These are phyloP conservation scores for Dendrobium officinale DNA, from an alignment of 106 monocot species.

Conservation along the genomic window DNA sequence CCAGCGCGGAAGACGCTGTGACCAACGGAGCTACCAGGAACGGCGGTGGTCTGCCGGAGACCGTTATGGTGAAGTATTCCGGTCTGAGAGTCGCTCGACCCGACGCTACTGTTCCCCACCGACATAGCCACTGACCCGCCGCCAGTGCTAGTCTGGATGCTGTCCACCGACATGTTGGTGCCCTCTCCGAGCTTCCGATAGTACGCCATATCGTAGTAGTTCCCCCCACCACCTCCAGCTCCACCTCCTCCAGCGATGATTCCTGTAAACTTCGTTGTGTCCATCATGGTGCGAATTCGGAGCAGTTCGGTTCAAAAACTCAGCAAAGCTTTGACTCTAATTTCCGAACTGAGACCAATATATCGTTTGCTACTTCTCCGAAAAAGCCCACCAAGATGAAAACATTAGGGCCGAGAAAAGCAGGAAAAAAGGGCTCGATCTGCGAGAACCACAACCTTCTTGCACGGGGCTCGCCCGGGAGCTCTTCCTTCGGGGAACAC, in stretches of 20 bases:
- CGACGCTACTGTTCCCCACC: slow-evolving; percentile 29
- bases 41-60: not conserved
- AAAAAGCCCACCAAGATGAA: not conserved
- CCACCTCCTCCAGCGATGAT: slow-evolving; percentile 18
- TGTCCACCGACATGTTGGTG: slow-evolving; percentile 37
- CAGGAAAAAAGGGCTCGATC: not conserved
- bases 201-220: slow-evolving; percentile 23
- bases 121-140: slow-evolving; percentile 29
- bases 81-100: slow-evolving; percentile 25
- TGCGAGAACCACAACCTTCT: not conserved
- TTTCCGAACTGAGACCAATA: not conserved
- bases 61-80: slow-evolving; percentile 21
- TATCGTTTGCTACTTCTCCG: not conserved
- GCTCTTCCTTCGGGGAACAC: not conserved
- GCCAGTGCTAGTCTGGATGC: slow-evolving; percentile 18
- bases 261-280: slow-evolving; percentile 24
- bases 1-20: slow-evolving; percentile 24
- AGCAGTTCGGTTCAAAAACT: not conserved
- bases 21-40: slow-evolving; percentile 12
- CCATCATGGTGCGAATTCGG: slow-evolving; percentile 17
- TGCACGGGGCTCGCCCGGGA: not conserved
- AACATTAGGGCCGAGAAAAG: not conserved
- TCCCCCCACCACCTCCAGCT: slow-evolving; percentile 5
- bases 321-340: not conserved
- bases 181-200: slow-evolving; percentile 30